Conservation (phyloP, 2,329 filamentous ascomycete species). For the Nothophoma quercina region DNA sequence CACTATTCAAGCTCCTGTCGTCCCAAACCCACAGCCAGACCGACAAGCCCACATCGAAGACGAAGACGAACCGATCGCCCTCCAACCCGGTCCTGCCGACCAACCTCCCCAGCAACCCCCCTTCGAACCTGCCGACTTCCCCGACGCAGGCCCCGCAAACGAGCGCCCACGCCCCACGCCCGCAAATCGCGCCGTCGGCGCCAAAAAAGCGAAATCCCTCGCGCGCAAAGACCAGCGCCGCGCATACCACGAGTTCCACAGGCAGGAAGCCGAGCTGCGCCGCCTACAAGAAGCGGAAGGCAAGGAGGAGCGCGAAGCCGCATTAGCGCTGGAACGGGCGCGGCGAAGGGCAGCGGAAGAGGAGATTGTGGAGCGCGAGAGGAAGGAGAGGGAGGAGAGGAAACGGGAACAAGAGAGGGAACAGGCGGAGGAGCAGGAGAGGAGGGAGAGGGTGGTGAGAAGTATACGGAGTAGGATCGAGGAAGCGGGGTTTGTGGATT, state of each 20-base stretch:
- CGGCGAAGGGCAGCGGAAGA: constrained; percentile 53
- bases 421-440: constrained; percentile 43
- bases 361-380: constrained; percentile 51
- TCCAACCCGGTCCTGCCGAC: constrained; percentile 32
- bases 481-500: constrained; percentile 36
- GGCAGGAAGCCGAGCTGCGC: constrained; percentile 57
- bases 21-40: background rate
- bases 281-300: constrained; percentile 53
- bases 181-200: constrained; percentile 51
- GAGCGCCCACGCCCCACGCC: constrained; percentile 34
- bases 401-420: constrained; percentile 50
- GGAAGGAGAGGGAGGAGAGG: constrained; percentile 49
- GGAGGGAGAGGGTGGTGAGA: constrained; percentile 40
- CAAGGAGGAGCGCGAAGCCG: constrained; percentile 55
- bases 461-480: constrained; percentile 38
- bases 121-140: constrained; percentile 8
- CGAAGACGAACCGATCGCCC: constrained; percentile 27
- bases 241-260: constrained; percentile 59
- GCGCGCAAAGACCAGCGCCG: constrained; percentile 54
- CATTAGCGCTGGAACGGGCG: constrained; percentile 50
- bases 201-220: constrained; percentile 59
- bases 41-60: constrained; percentile 11
- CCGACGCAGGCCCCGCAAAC: constrained; percentile 45
- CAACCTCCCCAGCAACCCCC: constrained; percentile 2
- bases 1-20: background rate